A percentile compares a stretch with the other conserved stretches of the same genome.
These are phyloP conservation scores for Penicillium sp. DNA, from an alignment of 2,329 filamentous ascomycete genomes.

Conservation along the genomic window DNA sequence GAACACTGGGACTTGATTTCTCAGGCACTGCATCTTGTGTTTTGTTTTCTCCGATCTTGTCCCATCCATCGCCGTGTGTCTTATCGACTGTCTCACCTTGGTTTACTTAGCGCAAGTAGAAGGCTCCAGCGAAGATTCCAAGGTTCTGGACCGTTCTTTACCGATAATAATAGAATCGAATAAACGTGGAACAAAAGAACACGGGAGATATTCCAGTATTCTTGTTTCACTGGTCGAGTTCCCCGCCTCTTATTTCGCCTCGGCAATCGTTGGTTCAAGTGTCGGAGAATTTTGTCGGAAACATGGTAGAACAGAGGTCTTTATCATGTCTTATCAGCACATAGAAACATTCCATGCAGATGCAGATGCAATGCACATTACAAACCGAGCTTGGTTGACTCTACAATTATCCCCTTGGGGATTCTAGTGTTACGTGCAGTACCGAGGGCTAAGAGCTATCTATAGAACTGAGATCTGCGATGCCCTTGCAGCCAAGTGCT, in stretches of 20 bases:
- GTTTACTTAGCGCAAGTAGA: background rate
- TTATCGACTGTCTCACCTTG: constrained; percentile 1
- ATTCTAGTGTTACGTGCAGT: background rate
- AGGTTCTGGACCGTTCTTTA: background rate
- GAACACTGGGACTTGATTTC: background rate
- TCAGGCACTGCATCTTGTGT: background rate
- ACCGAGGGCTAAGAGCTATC: background rate
- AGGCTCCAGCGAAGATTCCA: constrained; percentile 9
- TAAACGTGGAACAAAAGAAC: background rate
- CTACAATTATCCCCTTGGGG: background rate
- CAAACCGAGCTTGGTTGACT: background rate
- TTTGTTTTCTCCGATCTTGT: background rate
- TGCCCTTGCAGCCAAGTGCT: background rate
- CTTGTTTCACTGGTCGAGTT: background rate
- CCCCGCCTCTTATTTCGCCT: background rate
- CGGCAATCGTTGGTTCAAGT: background rate
- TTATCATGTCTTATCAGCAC: background rate
- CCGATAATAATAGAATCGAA: constrained; percentile 9
- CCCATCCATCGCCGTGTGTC: background rate
- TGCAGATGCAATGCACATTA: constrained; percentile 3
- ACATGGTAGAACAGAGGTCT: too few relatives aligned
- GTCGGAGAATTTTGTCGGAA: background rate
- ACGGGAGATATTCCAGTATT: background rate
- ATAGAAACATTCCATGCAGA: background rate
- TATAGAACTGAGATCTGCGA: background rate